phyloP scores from a whole-genome alignment of 805 yeast species.

The Cyberlindnera xishuangbannaensis region DNA sequence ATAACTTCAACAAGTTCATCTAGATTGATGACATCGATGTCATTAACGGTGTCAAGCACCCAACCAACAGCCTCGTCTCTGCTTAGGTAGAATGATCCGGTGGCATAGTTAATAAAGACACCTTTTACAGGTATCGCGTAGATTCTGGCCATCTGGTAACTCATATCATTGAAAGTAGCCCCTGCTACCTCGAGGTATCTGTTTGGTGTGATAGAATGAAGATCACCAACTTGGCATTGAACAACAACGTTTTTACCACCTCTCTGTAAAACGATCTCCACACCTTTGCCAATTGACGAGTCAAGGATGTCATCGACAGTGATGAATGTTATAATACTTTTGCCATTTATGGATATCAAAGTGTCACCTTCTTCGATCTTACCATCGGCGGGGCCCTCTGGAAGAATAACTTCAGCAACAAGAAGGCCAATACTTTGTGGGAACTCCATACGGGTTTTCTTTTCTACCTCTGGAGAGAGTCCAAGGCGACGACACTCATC shows the following conservation, averaged over 20 bases:
- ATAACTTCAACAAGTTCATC: constrained; percentile 75
- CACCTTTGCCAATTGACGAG: constrained; percentile 51
- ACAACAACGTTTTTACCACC: constrained; percentile 58
- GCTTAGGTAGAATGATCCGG: constrained; percentile 67
- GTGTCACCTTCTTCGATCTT: constrained; percentile 81
- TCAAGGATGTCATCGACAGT: constrained; percentile 83
- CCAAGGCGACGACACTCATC: constrained; percentile 91
- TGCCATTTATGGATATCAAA: constrained; percentile 65
- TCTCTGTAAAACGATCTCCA: constrained; percentile 61
- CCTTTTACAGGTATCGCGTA: constrained; percentile 83
- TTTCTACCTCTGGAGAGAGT: constrained; percentile 67
- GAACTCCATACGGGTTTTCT: constrained; percentile 56
- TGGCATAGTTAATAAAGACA: constrained; percentile 70
- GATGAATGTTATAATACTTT: constrained; percentile 60
- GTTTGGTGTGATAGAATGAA: constrained; percentile 79
- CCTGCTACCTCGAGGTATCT: constrained; percentile 80
- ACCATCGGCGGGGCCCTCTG: constrained; percentile 79
- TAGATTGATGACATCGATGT: constrained; percentile 64
- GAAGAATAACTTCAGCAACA: constrained; percentile 76
- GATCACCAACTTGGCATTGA: constrained; percentile 57
- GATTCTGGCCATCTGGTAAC: constrained; percentile 84
- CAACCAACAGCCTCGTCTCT: constrained; percentile 64
- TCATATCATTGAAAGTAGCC: constrained; percentile 77
- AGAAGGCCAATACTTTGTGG: constrained; percentile 76
- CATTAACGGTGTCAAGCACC: constrained; percentile 75